Percentiles rank a stretch among this genome's conserved stretches.
Evolutionary conservation across 2,329 filamentous ascomycete species (phyloP).

Genomic region (Shiraia sp.): DNA sequence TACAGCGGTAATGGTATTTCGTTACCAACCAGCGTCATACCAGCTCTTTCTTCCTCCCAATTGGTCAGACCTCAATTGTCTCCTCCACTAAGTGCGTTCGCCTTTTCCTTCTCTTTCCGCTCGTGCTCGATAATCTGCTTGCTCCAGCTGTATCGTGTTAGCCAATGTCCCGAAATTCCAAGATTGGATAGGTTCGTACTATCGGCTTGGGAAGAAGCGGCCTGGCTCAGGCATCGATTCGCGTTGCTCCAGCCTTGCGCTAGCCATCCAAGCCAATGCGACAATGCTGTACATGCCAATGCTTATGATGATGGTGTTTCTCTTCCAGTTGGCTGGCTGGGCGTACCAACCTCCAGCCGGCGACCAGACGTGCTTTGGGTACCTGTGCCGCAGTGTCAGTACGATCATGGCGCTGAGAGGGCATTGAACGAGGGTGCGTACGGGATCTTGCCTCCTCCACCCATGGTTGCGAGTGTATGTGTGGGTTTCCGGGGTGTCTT

Average conservation of each 20-base stretch:
- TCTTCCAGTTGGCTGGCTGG: conserved; percentile 92
- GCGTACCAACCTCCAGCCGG: conserved; percentile 97
- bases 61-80: conserved; percentile 12
- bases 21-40: background rate
- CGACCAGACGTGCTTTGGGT: conserved; percentile 99
- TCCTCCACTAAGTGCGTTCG: conserved; percentile 9
- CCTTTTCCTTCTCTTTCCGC: conserved; percentile 48
- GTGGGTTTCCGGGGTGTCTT: conserved; percentile 16
- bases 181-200: conserved; percentile 60
- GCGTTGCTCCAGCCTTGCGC: conserved; percentile 73
- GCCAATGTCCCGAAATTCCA: conserved; percentile 9
- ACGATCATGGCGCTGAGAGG: background rate
- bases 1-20: conserved; percentile 40
- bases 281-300: conserved; percentile 69
- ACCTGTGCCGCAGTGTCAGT: conserved; percentile 58
- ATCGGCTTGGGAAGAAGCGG: conserved; percentile 82
- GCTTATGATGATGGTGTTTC: conserved; percentile 80
- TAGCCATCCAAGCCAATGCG: conserved; percentile 70
- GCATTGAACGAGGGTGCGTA: conserved; percentile 44
- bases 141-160: conserved; percentile 63
- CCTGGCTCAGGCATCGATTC: conserved; percentile 75
- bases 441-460: conserved; percentile 72
- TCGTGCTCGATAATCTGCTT: conserved; percentile 73
- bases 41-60: background rate
- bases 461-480: conserved; percentile 64